Base-by-base conservation (phyloP, 169 alveolate genomes). In the Miamiensis avidus region DNA sequence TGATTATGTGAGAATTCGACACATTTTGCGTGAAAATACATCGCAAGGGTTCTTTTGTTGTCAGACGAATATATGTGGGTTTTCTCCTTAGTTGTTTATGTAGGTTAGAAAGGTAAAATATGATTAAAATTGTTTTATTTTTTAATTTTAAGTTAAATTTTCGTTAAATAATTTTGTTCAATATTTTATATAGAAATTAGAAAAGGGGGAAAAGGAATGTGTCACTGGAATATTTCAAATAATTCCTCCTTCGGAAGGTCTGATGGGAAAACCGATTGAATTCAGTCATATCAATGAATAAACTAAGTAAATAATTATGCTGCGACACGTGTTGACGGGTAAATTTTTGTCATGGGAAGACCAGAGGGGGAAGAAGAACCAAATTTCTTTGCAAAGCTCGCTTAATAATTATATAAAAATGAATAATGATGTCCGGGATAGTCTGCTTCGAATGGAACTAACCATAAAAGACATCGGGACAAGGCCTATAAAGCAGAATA, bases 1-100 rank as follows among this genome's bases (percentile, higher is more conserved):
- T 49, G 84, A 79, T 65, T 79, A 49, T 64, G 84, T 79, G 0
- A 79, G 84, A 65, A 64, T 79, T 34, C 26, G 34, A 25, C 74
- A 79, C 29, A 79, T 49, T 11, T 79, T 79, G 20, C 4, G 69
- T 11, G 69, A 49, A 49, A 49, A 49, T 49, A 49, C 69, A 11
- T 49, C 4, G 69, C 20, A 49, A 49, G 69, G 69, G 20, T 49
- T 49, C 20, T 49, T 49, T 11, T 49, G 26, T 4, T 49, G 69
- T 49, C 26, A 4, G 20, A 49, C 20, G 4, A 49, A 49, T 49
- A 11, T 49, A 20, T 49, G 69, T 20, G 69, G 69, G 20, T 49
- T 49, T 49, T 49, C 69, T 49, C 69, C 69, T 4, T 11, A 49
- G 20, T 11, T 49, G 69, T 49, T 49, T 49, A 49, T 49, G 20